Evolutionary conservation across 2,329 filamentous ascomycete genomes (phyloP).

Genomic region (Pseudogymnoascus sp.): DNA sequence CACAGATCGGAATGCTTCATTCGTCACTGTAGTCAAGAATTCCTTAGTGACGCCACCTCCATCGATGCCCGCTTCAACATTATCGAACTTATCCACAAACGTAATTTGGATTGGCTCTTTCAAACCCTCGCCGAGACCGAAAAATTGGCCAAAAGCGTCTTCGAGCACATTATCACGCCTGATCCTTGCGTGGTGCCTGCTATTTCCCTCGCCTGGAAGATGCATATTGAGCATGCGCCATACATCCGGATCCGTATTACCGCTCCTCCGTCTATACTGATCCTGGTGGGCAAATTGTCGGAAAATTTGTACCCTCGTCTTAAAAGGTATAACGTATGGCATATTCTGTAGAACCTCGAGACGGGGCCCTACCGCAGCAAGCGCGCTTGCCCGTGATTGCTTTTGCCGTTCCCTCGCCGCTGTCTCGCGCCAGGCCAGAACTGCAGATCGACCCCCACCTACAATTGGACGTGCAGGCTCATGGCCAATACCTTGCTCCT

Average conservation of each 20-base stretch:
- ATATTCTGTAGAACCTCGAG: constrained; percentile 90
- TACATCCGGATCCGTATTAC: constrained; percentile 60
- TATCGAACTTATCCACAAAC: constrained; percentile 85
- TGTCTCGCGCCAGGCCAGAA: constrained; percentile 39
- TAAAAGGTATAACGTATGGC: constrained; percentile 93
- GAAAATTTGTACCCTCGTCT: constrained; percentile 85
- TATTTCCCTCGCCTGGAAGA: constrained; percentile 27
- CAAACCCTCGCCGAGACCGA: constrained; percentile 66
- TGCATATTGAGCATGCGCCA: constrained; percentile 50
- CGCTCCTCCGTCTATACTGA: constrained; percentile 64
- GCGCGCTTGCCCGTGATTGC: constrained; percentile 57
- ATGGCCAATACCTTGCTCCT: constrained; percentile 34
- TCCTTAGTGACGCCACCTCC: constrained; percentile 97
- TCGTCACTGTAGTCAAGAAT: constrained; percentile 82
- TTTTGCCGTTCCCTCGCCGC: constrained; percentile 56
- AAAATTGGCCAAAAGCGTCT: constrained; percentile 80
- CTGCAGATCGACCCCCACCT: constrained; percentile 27
- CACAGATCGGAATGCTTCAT: constrained; percentile 65
- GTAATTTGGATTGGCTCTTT: constrained; percentile 97
- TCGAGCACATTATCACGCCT: constrained; percentile 70
- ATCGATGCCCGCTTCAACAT: constrained; percentile 86
- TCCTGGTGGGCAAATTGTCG: constrained; percentile 84
- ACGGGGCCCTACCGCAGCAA: constrained; percentile 74
- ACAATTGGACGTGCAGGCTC: constrained; percentile 27
- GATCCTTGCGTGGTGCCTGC: constrained; percentile 69